These are phyloP conservation scores for Fusarium agapanthi DNA, from an alignment of 2,329 filamentous ascomycete genomes.

Conservation along the genomic window DNA sequence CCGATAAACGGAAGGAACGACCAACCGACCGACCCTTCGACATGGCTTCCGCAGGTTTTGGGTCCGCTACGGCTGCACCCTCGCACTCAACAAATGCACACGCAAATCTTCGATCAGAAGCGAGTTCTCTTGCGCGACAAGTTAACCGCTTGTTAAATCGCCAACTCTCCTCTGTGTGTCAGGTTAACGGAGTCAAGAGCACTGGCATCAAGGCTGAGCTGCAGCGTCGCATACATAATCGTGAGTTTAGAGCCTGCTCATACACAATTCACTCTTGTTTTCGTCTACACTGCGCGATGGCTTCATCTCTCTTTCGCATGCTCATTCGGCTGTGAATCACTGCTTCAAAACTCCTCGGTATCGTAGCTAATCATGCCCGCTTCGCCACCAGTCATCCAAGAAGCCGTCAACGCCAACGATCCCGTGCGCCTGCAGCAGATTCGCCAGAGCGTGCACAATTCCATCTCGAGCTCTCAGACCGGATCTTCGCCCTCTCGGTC, in stretches of 20 bases:
- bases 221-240: constrained; percentile 77
- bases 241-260: constrained; percentile 64
- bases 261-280: neutral
- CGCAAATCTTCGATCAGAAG: constrained; percentile 52
- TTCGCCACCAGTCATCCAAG: constrained; percentile 52
- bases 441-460: constrained; percentile 53
- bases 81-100: constrained; percentile 16
- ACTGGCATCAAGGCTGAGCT: constrained; percentile 87
- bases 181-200: constrained; percentile 76
- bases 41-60: constrained; percentile 41
- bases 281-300: neutral
- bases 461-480: constrained; percentile 42
- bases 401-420: constrained; percentile 50
- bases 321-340: neutral
- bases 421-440: constrained; percentile 54
- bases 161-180: constrained; percentile 80
- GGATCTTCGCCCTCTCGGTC: constrained; percentile 28
- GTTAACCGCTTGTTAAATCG: constrained; percentile 61
- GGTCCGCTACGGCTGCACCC: constrained; percentile 27
- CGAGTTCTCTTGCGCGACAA: constrained; percentile 55
- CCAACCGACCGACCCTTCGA: neutral
- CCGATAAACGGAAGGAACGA: constrained; percentile 14
- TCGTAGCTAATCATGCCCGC: constrained; percentile 14
- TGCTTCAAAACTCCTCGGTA: neutral
- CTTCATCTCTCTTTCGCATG: neutral